A percentile compares a stretch with the other conserved stretches of the same genome.
Evolutionary conservation across 1,284 basidiomycete genomes (phyloP).

Genomic region (Cutaneotrichosporon curvatum): DNA sequence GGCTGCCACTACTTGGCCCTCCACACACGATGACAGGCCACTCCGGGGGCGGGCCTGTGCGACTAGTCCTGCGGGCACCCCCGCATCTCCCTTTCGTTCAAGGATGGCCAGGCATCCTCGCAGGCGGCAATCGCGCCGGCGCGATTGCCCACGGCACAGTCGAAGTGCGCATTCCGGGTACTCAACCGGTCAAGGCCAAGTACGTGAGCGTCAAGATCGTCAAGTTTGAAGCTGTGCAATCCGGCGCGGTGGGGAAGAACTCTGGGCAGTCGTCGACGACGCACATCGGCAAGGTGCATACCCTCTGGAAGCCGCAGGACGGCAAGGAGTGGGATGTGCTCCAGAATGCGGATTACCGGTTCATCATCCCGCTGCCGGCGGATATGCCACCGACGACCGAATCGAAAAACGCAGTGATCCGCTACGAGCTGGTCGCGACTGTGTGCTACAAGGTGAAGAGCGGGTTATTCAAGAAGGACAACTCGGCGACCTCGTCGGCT

Average conservation of each 20-base stretch:
- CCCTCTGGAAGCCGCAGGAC: conserved; percentile 35
- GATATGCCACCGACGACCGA: conserved; percentile 73
- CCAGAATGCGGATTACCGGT: conserved; percentile 58
- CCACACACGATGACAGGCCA: conserved; percentile 4
- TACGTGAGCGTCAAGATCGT: conserved; percentile 80
- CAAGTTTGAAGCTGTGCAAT: conserved; percentile 62
- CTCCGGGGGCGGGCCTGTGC: conserved; percentile 21
- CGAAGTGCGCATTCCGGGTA: conserved; percentile 63
- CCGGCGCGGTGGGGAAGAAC: conserved; percentile 49
- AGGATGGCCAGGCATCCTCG: conserved; percentile 41
- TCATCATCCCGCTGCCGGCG: conserved; percentile 75
- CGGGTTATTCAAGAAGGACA: conserved; percentile 64
- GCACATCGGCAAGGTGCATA: conserved; percentile 36
- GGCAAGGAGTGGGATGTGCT: conserved; percentile 58
- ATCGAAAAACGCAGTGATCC: conserved; percentile 65
- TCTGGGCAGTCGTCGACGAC: conserved; percentile 58
- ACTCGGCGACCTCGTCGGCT: conserved; percentile 55
- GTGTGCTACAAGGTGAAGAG: conserved; percentile 76
- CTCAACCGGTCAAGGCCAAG: conserved; percentile 72
- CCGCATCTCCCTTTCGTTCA: conserved; percentile 45
- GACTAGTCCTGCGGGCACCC: conserved; percentile 39
- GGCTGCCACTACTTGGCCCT: too few relatives aligned
- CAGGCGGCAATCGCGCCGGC: conserved; percentile 21
- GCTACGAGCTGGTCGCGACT: conserved; percentile 76
- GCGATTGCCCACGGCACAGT: conserved; percentile 52